phyloP scores from a whole-genome alignment of 2,329 filamentous ascomycete genomes.

The Ophiostoma australiae region DNA sequence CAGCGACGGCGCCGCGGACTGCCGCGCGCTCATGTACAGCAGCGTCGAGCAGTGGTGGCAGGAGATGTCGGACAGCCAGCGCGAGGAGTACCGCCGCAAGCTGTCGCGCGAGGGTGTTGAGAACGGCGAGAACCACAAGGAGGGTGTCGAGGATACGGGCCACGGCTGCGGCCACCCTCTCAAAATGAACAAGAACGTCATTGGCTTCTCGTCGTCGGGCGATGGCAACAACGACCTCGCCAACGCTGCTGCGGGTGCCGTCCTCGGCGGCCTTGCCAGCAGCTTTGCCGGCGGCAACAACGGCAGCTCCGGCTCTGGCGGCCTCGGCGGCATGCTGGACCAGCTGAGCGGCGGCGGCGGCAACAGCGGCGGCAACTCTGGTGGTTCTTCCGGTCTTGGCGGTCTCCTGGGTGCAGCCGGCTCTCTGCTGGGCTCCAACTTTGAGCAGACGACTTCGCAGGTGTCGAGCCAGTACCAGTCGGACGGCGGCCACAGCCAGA shows the following conservation, averaged over 20 bases:
- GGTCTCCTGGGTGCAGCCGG: conserved; percentile 66
- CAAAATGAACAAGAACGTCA: conserved; percentile 64
- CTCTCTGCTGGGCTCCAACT: conserved; percentile 50
- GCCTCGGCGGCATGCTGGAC: conserved; percentile 18
- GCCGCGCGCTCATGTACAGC: conserved; percentile 71
- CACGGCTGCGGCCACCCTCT: conserved; percentile 78
- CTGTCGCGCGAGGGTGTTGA: conserved; percentile 74
- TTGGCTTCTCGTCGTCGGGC: conserved; percentile 30
- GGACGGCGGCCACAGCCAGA: conserved; percentile 58
- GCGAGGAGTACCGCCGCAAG: conserved; percentile 65
- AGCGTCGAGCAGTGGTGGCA: conserved; percentile 81
- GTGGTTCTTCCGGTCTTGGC: conserved; percentile 52
- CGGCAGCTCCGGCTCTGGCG: conserved; percentile 21
- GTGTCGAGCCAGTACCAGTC: conserved; percentile 47
- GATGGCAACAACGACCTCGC: conserved; percentile 52
- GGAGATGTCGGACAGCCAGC: conserved; percentile 56
- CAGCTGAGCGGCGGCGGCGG: conserved; percentile 11
- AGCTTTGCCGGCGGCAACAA: conserved; percentile 37
- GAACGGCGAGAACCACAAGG: conserved; percentile 77
- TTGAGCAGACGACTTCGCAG: conserved; percentile 46
- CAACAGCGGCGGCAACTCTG: conserved; percentile 10
- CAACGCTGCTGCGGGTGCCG: conserved; percentile 50
- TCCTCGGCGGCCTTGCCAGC: conserved; percentile 55
- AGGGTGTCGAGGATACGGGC: conserved; percentile 75
- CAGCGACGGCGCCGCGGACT: conserved; percentile 64